Conservation (phyloP, 768 basidiomycete genomes). For the Glaciozyma martinii region DNA sequence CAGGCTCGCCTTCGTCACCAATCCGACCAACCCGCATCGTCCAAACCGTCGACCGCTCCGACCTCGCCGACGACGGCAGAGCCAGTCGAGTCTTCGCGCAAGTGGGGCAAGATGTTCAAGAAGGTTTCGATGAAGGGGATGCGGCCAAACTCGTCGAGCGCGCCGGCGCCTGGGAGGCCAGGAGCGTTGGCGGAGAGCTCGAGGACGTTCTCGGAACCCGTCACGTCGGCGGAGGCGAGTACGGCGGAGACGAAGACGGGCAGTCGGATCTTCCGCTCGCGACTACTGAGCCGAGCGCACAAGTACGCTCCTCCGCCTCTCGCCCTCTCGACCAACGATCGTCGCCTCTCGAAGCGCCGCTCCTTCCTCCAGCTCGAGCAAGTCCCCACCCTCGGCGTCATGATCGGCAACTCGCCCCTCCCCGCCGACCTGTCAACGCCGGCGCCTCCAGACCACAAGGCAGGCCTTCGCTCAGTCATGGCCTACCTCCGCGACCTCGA, state of each 20-base stretch:
- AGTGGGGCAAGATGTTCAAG: conserved; percentile 27
- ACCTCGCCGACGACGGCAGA: not conserved
- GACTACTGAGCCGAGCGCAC: not conserved
- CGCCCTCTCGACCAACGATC: not conserved
- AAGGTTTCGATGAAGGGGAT: conserved; percentile 22
- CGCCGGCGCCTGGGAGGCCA: conserved; percentile 2
- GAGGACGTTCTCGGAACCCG: conserved; percentile 21
- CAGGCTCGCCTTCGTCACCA: not conserved
- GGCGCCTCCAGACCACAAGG: conserved; percentile 3
- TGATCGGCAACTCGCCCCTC: not conserved
- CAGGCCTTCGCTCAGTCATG: conserved; percentile 72
- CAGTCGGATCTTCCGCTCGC: conserved; percentile 11
- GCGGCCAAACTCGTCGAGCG: conserved; percentile 1
- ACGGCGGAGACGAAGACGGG: not conserved
- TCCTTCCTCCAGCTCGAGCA: conserved; percentile 82
- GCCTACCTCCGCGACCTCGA: conserved; percentile 93
- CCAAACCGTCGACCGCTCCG: not conserved
- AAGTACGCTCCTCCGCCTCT: not conserved
- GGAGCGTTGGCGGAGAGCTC: conserved; percentile 10
- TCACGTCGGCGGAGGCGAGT: conserved; percentile 17
- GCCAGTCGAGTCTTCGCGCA: conserved; percentile 2
- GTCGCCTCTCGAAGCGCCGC: conserved; percentile 55
- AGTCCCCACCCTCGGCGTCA: not conserved
- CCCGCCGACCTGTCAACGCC: not conserved
- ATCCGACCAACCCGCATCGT: not conserved